Base-by-base conservation (phyloP, 192 early-diverging fungal species). In the Linnemannia hyalina region DNA sequence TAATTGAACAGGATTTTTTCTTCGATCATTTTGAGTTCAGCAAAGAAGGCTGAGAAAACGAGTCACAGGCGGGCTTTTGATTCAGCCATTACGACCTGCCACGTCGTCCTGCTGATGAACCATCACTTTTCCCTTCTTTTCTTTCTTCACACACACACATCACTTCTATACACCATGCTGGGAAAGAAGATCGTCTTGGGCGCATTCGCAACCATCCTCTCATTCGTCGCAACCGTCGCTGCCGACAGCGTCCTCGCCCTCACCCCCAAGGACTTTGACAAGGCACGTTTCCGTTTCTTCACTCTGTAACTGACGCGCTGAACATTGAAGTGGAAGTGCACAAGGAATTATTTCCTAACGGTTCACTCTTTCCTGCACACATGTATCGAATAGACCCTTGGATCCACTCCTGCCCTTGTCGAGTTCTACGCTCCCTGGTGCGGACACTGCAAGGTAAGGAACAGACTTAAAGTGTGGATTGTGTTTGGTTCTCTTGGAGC, bases 361-460 rank as follows among this genome's bases (percentile, higher is more conserved):
- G 47, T 68, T 44, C 38, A 23, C 47, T 32, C 55, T 32, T 35
- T 32, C 1, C 16, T 47, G 22, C 20, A 35, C 20, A 52, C 44
- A 15, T 47, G 8, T 47, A 32, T 49, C 44, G 1, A 32, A 46
- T 85, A 85, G 83, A 76, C 78, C 44, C 72, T 85, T 52, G 83
- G 78, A 42, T 80, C 78, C 35, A 85, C 76, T 23, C 83, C 83
- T 88, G 94, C 94, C 13, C 88, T 99, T 79, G 98, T 98, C 44
- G 96, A 97, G 88, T 99, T 98, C 88, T 98, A 95, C 89, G 98
- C 97, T 26, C 94, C 95, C 29, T 98, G 96, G 96, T 98, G 96
- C 84, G 97, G 96, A 15, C 96, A 97, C 88, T 97, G 91, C 88
- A 92, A 92, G 74, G 92, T 93, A 91, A 52, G 54, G 38, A 49